Conservation (phyloP, 2,329 filamentous ascomycete genomes). For the Huntiella abstrusa region DNA sequence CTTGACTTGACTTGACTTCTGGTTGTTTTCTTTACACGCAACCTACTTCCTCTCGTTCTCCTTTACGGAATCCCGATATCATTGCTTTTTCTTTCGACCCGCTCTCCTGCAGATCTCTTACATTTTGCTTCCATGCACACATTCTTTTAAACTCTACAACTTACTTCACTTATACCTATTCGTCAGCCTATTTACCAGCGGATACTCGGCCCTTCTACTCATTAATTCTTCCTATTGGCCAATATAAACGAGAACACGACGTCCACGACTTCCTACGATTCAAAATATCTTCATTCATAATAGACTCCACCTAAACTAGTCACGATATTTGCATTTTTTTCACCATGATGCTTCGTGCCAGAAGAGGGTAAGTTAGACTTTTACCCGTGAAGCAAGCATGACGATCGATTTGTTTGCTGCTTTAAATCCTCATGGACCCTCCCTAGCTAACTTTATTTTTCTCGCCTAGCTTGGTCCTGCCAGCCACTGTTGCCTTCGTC, state of each 20-base stretch:
- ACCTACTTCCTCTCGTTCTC: not conserved
- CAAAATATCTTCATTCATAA: too few relatives aligned
- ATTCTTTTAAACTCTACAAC: not conserved
- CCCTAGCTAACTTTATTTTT: not conserved
- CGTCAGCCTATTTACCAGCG: not conserved
- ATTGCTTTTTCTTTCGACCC: not conserved
- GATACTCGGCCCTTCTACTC: too few relatives aligned
- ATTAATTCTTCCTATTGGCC: too few relatives aligned
- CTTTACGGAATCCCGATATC: not conserved
- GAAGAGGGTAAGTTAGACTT: constrained; percentile 7
- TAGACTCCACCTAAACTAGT: too few relatives aligned
- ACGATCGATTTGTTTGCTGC: not conserved
- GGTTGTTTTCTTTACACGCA: not conserved
- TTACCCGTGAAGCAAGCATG: not conserved
- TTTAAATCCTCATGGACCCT: not conserved
- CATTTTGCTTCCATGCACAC: not conserved
- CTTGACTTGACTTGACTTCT: not conserved
- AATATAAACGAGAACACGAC: too few relatives aligned
- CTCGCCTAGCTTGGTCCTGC: constrained; percentile 2
- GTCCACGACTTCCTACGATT: too few relatives aligned
- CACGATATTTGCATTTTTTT: too few relatives aligned
- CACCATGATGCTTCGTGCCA: constrained; percentile 8
- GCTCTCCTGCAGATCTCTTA: not conserved
- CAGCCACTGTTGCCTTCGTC: constrained; percentile 8
- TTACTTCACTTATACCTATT: not conserved